phyloP scores from a whole-genome alignment of 768 basidiomycete genomes.

The Serpula lacrymans region DNA sequence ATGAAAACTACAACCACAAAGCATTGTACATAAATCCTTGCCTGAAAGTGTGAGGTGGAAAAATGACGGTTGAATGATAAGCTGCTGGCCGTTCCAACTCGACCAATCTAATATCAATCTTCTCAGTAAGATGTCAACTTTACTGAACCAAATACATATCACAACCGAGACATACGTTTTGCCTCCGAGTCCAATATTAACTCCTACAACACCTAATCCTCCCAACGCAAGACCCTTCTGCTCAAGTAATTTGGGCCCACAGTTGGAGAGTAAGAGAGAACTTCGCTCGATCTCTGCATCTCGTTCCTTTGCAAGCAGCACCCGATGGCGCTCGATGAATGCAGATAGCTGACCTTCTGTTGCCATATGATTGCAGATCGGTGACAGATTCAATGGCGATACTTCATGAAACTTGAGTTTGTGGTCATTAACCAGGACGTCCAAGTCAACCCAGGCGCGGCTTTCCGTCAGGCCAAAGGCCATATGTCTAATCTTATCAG shows the following conservation, averaged over 20 bases:
- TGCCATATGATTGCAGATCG: slow-evolving; percentile 12
- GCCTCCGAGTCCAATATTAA: slow-evolving; percentile 88
- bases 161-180: slow-evolving; percentile 65
- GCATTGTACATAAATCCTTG: slow-evolving; percentile 23
- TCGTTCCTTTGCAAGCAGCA: slow-evolving; percentile 68
- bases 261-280: slow-evolving; percentile 76
- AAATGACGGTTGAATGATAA: slow-evolving; percentile 63
- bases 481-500: too few species aligned
- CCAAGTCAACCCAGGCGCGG: too few species aligned
- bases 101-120: slow-evolving; percentile 72
- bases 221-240: slow-evolving; percentile 80
- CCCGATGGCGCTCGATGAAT: slow-evolving; percentile 67
- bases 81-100: slow-evolving; percentile 83
- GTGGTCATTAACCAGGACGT: too few species aligned
- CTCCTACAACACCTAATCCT: slow-evolving; percentile 63
- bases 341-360: slow-evolving; percentile 36
- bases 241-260: slow-evolving; percentile 81
- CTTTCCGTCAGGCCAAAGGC: too few species aligned
- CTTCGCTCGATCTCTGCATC: slow-evolving; percentile 82
- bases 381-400: not conserved
- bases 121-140: slow-evolving; percentile 21
- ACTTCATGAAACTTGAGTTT: too few species aligned
- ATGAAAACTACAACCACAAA: not conserved
- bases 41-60: slow-evolving; percentile 89
- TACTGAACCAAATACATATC: not conserved